Percentiles rank a stretch among this genome's conserved stretches.
phyloP scores from a whole-genome alignment of 345 rosid species.

The Sisymbrium irio region DNA sequence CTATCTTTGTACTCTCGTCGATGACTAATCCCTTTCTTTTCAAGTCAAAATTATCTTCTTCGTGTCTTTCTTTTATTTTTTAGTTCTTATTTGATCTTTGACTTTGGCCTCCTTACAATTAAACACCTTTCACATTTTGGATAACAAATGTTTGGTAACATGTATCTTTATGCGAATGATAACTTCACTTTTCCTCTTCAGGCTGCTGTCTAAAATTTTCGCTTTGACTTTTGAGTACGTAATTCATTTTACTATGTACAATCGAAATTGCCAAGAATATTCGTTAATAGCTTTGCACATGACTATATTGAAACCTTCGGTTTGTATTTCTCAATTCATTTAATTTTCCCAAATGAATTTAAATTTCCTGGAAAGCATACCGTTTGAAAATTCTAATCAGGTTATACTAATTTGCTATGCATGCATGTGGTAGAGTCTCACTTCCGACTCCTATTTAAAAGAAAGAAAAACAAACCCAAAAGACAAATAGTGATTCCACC shows the following conservation, averaged over 20 bases:
- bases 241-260: conserved; percentile 7
- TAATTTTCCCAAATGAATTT: not conserved
- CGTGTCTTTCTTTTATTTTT: not conserved
- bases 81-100: conserved; percentile 21
- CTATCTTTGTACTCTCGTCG: conserved; percentile 5
- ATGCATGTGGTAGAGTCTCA: conserved; percentile 23
- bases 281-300: conserved; percentile 1
- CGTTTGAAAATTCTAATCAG: conserved; percentile 25
- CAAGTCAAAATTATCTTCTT: conserved; percentile 25
- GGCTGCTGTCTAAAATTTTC: conserved; percentile 1
- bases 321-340: not conserved
- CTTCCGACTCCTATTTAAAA: conserved; percentile 2
- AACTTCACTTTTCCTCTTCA: conserved; percentile 10
- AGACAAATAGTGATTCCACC: conserved; percentile 22
- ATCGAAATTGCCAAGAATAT: conserved; percentile 17
- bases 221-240: conserved; percentile 24
- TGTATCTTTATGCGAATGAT: not conserved
- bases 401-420: conserved; percentile 15
- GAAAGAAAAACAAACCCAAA: not conserved
- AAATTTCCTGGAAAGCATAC: conserved; percentile 4
- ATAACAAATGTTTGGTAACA: conserved; percentile 14
- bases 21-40: conserved; percentile 20
- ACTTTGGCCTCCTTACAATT: conserved; percentile 23
- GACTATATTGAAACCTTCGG: not conserved
- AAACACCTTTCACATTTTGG: conserved; percentile 18